Base-by-base conservation (phyloP, 2,329 filamentous ascomycete genomes). In the Volutella citrinella region DNA sequence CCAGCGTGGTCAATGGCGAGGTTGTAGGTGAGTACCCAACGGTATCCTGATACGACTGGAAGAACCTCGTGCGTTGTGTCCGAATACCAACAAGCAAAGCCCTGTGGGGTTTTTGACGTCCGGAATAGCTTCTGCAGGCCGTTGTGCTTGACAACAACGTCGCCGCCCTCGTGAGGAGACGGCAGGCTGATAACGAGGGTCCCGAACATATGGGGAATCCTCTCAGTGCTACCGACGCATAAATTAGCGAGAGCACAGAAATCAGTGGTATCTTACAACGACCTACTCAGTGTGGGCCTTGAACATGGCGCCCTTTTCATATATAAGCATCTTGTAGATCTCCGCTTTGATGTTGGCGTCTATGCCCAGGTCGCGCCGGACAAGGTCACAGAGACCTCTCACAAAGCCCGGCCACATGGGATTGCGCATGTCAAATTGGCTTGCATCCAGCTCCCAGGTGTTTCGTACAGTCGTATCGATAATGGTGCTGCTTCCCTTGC, bases 11-110 rank as follows among this genome's bases (percentile, higher is more conserved):
- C 38, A 13, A 56, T 35, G 11, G 51, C 48, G 5, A 79, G 61
- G 45, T 77, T 76, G 53, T 75, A 80, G 0, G 66, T 72, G 10
- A 79, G 43, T 9, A 74, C 70, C 34, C 69, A 62, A 4, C 71
- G 68, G 45, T 69, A 65, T 4, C 74, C 74, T 0, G 61, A 64
- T 0, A 43, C 60, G 4, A 78, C 60, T 2, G 65, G 63, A 12
- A 64, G 55, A n/a, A 75, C 59, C 48, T 78, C 65, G 43, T 77
- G 70, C 2, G 56, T 59, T 1, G 77, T 70, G 35, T 78, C 71
- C 0, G 70, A 67, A 48, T 74, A 78, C 75, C 63, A 66, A 19
- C 38, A 56, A 7, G 48, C 41, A 17, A 44, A 47, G 0, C 54
- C 55, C 33, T 54, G 40, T 0, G 34, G 12, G 6, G 14, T 19